Conservation (phyloP, 208 protist species). For the Acanthamoeba triangularis region DNA sequence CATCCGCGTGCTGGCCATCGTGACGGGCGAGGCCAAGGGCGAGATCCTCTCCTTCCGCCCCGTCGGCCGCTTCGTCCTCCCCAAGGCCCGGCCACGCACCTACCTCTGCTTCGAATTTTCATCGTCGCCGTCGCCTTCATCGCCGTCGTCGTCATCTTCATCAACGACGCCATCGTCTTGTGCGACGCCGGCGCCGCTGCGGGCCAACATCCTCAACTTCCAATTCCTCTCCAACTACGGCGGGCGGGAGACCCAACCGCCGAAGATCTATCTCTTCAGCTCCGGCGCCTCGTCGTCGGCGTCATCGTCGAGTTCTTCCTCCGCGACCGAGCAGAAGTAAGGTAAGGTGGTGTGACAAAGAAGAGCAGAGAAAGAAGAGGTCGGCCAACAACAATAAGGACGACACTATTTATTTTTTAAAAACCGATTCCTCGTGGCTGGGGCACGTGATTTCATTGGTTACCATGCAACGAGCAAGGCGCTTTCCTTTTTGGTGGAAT, state of each 20-base stretch:
- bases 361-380: too few species aligned
- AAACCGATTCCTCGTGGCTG: too few species aligned
- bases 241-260: constrained; percentile 37
- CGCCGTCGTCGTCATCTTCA: not conserved
- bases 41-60: constrained; percentile 46
- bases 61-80: constrained; percentile 51
- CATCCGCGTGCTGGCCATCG: constrained; percentile 66
- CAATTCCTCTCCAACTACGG: constrained; percentile 68
- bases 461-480: too few species aligned
- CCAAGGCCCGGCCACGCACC: constrained; percentile 52
- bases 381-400: too few species aligned
- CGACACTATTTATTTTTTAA: too few species aligned
- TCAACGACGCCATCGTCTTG: not conserved
- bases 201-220: constrained; percentile 43
- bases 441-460: too few species aligned
- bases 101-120: constrained; percentile 63
- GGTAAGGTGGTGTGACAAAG: too few species aligned
- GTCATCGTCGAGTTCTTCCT: not conserved
- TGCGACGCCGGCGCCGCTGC: not conserved
- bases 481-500: too few species aligned
- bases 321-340: too few species aligned
- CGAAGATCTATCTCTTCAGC: constrained; percentile 64
- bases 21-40: constrained; percentile 63
- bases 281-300: not conserved
- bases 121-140: not conserved